A percentile compares a stretch with the other conserved stretches of the same genome.
Evolutionary conservation across 768 basidiomycete genomes (phyloP).

Genomic region (Auricularia auricula-judae): DNA sequence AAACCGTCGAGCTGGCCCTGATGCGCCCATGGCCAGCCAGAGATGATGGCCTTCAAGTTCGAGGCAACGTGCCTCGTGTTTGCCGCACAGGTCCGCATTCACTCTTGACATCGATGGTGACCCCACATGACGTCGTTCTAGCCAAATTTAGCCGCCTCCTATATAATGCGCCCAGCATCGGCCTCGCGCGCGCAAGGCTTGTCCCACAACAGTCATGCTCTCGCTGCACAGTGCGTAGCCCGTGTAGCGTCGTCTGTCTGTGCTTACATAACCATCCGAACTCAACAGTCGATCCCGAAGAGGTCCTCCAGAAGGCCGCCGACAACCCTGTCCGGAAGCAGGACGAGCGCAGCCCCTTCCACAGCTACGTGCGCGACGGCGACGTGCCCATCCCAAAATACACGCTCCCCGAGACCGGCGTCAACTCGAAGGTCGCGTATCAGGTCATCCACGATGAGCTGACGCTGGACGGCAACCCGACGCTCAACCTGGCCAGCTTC

Average conservation of each 20-base stretch:
- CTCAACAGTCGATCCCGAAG: constrained; percentile 46
- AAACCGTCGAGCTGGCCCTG: no score
- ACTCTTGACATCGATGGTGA: no score
- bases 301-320: constrained; percentile 46
- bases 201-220: constrained; percentile 18
- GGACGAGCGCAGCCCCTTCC: constrained; percentile 23
- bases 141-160: not conserved
- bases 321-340: constrained; percentile 31
- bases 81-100: no score
- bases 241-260: not conserved
- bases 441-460: constrained; percentile 58
- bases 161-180: not conserved
- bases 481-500: constrained; percentile 50
- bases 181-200: constrained; percentile 4
- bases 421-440: constrained; percentile 27
- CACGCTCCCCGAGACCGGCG: constrained; percentile 29
- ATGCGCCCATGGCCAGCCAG: no score
- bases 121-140: no score
- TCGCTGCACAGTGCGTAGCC: constrained; percentile 26
- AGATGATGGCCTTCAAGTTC: no score
- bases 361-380: constrained; percentile 45
- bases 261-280: not conserved
- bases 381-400: constrained; percentile 65
- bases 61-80: no score
- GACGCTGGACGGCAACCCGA: constrained; percentile 40